Percentiles rank a stretch among this genome's conserved stretches.
These are phyloP conservation scores for Fagopyrum homotropicum DNA, from an alignment of 148 eudicot species.

Conservation along the genomic window DNA sequence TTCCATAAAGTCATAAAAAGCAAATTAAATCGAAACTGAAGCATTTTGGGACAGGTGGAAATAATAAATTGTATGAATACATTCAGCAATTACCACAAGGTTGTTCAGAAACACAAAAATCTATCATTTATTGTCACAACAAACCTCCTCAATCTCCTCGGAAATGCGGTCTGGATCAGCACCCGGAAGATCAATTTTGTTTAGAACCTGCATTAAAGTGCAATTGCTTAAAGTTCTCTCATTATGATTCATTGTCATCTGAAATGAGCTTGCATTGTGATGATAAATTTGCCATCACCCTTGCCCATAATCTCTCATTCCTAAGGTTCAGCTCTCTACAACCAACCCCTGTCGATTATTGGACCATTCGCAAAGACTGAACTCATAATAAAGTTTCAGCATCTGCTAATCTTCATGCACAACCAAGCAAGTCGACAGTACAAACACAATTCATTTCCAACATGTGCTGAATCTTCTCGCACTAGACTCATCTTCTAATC, in stretches of 20 bases:
- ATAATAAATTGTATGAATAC: background rate
- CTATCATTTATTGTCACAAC: conserved; percentile 21
- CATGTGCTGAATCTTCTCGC: too few species aligned
- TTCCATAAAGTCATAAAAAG: background rate
- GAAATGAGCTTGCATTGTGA: background rate
- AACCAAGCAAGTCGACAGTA: too few species aligned
- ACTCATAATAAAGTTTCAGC: too few species aligned
- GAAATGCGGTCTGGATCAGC: conserved; percentile 87
- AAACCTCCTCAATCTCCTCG: conserved; percentile 94
- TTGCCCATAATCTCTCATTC: too few species aligned
- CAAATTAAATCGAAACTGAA: background rate
- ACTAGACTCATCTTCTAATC: too few species aligned
- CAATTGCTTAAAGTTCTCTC: background rate
- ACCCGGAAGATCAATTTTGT: conserved; percentile 96
- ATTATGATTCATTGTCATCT: background rate
- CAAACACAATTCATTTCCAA: too few species aligned
- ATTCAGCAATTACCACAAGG: background rate
- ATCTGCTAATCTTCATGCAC: too few species aligned
- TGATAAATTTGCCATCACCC: too few species aligned
- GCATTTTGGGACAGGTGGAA: background rate
- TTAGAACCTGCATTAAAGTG: conserved; percentile 58
- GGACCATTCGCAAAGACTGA: too few species aligned
- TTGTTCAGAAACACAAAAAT: conserved; percentile 2
- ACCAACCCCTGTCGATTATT: too few species aligned
- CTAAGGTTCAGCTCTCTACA: too few species aligned